These are phyloP conservation scores for Didymella sp. DNA, from an alignment of 2,329 filamentous ascomycete genomes.

Conservation along the genomic window DNA sequence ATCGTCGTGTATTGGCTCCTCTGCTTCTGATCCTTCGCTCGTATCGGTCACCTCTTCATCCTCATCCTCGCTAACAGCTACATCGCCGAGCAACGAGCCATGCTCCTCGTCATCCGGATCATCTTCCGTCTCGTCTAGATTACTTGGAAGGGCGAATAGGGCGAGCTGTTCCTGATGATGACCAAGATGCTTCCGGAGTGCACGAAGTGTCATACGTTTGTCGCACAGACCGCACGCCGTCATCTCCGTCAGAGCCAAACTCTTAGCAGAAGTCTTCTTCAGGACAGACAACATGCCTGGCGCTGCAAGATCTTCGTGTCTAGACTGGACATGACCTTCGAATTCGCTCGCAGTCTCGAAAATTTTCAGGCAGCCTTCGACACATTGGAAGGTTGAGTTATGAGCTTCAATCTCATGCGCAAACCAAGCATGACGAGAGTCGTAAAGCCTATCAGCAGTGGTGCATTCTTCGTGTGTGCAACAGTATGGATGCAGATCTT, in stretches of 20 bases:
- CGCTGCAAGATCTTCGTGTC: not conserved
- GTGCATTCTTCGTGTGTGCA: constrained; percentile 33
- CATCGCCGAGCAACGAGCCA: not conserved
- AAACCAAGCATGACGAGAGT: constrained; percentile 32
- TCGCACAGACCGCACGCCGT: constrained; percentile 20
- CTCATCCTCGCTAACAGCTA: not conserved
- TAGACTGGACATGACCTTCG: not conserved
- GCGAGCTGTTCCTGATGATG: constrained; percentile 35
- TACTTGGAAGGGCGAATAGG: constrained; percentile 32
- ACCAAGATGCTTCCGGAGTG: constrained; percentile 29
- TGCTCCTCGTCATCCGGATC: constrained; percentile 1
- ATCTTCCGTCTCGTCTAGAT: constrained; percentile 25
- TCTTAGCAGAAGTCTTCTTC: not conserved
- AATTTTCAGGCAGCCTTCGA: constrained; percentile 2
- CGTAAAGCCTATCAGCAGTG: constrained; percentile 31
- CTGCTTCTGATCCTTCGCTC: not conserved
- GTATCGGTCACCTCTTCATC: not conserved
- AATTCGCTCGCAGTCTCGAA: not conserved
- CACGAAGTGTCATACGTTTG: constrained; percentile 17
- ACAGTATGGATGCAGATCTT: constrained; percentile 34
- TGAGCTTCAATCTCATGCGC: constrained; percentile 34
- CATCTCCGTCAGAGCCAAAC: not conserved
- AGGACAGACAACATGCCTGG: not conserved
- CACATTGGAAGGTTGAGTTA: constrained; percentile 27
- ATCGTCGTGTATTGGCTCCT: not conserved